These are phyloP conservation scores for Macrophomina tecta DNA, from an alignment of 2,329 filamentous ascomycete genomes.

Conservation along the genomic window DNA sequence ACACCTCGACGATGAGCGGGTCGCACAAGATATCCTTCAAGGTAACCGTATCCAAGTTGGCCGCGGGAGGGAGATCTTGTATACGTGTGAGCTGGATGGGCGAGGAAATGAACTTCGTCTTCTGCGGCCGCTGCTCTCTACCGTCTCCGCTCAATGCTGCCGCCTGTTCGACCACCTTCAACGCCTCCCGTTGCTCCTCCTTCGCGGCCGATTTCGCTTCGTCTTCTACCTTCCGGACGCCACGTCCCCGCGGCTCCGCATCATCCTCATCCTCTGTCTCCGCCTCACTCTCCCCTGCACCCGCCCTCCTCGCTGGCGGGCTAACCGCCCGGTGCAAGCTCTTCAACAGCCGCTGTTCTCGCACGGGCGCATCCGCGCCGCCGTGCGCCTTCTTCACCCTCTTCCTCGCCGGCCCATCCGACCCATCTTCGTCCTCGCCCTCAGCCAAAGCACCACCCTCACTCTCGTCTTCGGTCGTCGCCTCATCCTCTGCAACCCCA, in stretches of 20 bases:
- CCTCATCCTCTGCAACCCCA: neutral
- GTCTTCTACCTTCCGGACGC: neutral
- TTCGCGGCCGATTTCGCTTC: too few species aligned
- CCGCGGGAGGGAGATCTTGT: constrained; percentile 62
- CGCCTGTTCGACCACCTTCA: too few species aligned
- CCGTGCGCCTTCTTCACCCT: neutral
- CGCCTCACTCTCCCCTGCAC: neutral
- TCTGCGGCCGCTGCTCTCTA: neutral
- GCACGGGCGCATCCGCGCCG: neutral
- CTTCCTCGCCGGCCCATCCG: neutral
- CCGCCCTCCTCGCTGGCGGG: neutral
- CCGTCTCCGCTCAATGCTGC: neutral
- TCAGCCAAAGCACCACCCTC: neutral
- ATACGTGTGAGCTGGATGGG: constrained; percentile 77
- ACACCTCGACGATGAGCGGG: constrained; percentile 73
- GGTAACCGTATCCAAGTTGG: constrained; percentile 71
- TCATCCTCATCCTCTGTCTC: constrained; percentile 1
- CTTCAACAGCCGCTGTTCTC: neutral
- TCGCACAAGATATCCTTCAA: constrained; percentile 74
- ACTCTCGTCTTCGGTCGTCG: neutral
- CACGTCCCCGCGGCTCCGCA: neutral
- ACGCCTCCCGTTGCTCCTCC: neutral
- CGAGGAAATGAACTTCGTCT: constrained; percentile 53
- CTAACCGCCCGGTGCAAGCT: neutral
- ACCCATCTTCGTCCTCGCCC: neutral